Conservation (phyloP, 2,329 filamentous ascomycete genomes). For the Ophiocordyceps australis region DNA sequence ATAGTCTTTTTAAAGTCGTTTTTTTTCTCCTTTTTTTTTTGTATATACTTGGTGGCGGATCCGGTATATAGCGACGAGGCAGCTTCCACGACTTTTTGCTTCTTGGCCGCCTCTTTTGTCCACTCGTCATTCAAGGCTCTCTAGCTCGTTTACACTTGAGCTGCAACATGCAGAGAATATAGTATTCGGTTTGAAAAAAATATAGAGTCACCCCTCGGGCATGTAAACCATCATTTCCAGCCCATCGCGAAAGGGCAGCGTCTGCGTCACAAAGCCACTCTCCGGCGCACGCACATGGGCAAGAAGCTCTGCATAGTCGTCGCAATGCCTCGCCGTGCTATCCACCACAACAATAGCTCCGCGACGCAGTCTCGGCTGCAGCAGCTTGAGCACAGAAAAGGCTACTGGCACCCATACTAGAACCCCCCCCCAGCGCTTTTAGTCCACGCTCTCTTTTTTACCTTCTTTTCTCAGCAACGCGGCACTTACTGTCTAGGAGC, state of each 20-base stretch:
- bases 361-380: constrained; percentile 24
- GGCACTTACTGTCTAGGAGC: constrained; percentile 42
- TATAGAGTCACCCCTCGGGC: too few relatives aligned
- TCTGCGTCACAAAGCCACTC: constrained; percentile 27
- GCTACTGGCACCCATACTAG: constrained; percentile 39
- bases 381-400: constrained; percentile 29
- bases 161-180: too few relatives aligned
- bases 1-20: too few relatives aligned
- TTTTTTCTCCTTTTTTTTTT: too few relatives aligned
- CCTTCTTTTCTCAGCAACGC: not conserved
- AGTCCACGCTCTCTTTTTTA: not conserved
- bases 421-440: too few relatives aligned
- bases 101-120: too few relatives aligned
- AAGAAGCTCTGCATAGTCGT: constrained; percentile 28
- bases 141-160: too few relatives aligned
- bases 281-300: constrained; percentile 22
- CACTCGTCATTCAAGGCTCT: too few relatives aligned
- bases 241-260: constrained; percentile 12
- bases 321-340: constrained; percentile 21
- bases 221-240: constrained; percentile 9
- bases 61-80: too few relatives aligned
- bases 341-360: constrained; percentile 31
- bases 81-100: too few relatives aligned
- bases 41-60: too few relatives aligned
- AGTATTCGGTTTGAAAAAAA: too few relatives aligned